Evolutionary conservation across 441 rosid species (phyloP).

Genomic region (Croton setiger): DNA sequence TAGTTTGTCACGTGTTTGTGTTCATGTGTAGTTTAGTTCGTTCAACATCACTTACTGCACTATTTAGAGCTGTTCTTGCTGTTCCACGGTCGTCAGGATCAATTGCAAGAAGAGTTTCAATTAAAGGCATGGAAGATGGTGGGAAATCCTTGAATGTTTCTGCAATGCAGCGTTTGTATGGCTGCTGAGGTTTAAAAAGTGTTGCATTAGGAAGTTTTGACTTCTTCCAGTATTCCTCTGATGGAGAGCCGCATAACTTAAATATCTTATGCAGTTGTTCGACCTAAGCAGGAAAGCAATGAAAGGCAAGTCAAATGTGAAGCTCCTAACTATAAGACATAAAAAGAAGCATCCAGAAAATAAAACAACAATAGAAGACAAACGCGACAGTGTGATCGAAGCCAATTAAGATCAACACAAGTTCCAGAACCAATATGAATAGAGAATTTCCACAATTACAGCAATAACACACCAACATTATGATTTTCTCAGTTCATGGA

Average conservation of each 20-base stretch:
- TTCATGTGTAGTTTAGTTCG: background rate
- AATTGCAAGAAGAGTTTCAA: conserved; percentile 73
- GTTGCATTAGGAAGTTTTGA: conserved; percentile 77
- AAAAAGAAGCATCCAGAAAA: background rate
- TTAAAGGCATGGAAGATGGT: conserved; percentile 53
- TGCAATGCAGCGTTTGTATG: conserved; percentile 61
- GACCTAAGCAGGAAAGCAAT: conserved; percentile 42
- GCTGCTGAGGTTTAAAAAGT: conserved; percentile 73
- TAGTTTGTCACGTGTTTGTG: background rate
- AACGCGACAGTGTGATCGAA: background rate
- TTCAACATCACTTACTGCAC: conserved; percentile 52
- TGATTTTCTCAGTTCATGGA: background rate
- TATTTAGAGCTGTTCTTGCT: conserved; percentile 60
- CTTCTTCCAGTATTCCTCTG: conserved; percentile 88
- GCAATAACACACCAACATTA: background rate
- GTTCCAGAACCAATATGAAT: conserved; percentile 4
- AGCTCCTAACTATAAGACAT: conserved; percentile 7
- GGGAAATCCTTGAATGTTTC: conserved; percentile 76
- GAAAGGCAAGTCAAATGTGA: conserved; percentile 16
- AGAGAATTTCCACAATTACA: background rate
- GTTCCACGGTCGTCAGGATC: conserved; percentile 85
- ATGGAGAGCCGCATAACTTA: conserved; percentile 86
- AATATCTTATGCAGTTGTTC: conserved; percentile 95
- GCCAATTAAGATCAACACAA: conserved; percentile 8
- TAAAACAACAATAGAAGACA: background rate